Base-by-base conservation (phyloP, 257 asterid genomes). In the Paraleonurus japonicus region DNA sequence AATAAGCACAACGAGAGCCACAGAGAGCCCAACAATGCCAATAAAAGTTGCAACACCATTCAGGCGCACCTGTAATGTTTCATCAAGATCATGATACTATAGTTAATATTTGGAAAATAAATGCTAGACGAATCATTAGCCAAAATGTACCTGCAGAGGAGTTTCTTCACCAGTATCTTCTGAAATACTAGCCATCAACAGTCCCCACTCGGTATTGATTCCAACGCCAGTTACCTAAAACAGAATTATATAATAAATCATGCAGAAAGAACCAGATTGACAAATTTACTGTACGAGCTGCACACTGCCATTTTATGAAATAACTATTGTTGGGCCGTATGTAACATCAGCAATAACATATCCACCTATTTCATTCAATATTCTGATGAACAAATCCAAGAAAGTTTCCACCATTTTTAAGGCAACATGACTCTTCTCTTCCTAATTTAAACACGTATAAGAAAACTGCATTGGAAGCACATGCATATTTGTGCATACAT, bases 131-230 rank as follows among this genome's bases (percentile, higher is more conserved):
- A 84, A 50, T 27, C 17, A 62, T 33, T 39, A 48, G 26, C 50
- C 48, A 19, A 12, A 32, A 67, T 45, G 45, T 79, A 94, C 98
- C 99, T 94, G 99, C 81, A 94, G 78, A 11, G 97, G 99, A 62
- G 97, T 94, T 87, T 91, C 99, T 89, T 89, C 99, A 69, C 96
- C 96, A n/a, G 71, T 91, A 80, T 94, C 99, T 85, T 94, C 97
- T 67, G 96, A 89, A 76, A 94, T 88, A 71, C 93, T 94, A 7
- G 97, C 95, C 97, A 94, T 91, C 85, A 94, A 72, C 82, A 94
- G 81, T 80, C 99, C 99, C 99, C 99, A 94, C 70, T 94, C 99
- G 11, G 99, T 94, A 79, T 89, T 91, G 43, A 94, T 83, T 74
- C 99, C 99, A 7, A 94, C 96, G 72, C 95, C 96, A 71, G 97